A percentile compares a stretch with the other conserved stretches of the same genome.
Evolutionary conservation across 305 asterid species (phyloP).

Genomic region (Monarda citriodora): DNA sequence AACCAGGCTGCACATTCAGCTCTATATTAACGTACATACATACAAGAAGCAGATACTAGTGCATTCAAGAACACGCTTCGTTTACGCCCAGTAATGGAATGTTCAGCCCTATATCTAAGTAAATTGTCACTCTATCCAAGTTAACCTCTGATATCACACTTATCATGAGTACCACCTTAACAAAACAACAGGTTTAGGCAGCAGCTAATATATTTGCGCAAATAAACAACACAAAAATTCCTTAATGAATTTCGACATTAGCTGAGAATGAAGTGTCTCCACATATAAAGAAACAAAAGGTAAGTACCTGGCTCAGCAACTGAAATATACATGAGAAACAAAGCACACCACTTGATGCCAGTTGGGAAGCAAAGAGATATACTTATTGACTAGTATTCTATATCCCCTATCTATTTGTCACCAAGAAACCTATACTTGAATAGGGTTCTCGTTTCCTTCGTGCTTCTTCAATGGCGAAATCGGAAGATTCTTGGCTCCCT

Average conservation of each 20-base stretch:
- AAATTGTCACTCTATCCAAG: neutral
- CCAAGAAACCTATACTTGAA: constrained; percentile 35
- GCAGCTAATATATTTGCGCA: constrained; percentile 6
- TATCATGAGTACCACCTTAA: neutral
- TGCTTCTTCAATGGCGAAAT: constrained; percentile 42
- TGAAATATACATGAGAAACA: constrained; percentile 59
- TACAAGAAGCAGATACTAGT: neutral
- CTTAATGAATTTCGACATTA: constrained; percentile 33
- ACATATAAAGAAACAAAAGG: constrained; percentile 14
- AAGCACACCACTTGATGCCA: constrained; percentile 37
- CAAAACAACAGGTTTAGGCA: constrained; percentile 1
- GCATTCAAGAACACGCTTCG: neutral
- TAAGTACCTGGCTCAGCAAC: constrained; percentile 30
- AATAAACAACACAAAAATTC: constrained; percentile 8
- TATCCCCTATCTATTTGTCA: constrained; percentile 26
- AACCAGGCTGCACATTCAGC: neutral
- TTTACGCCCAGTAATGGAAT: no score
- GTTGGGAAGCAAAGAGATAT: constrained; percentile 40
- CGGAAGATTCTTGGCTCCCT: constrained; percentile 30
- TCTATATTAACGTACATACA: no score
- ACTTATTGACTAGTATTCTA: constrained; percentile 45
- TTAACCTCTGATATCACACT: constrained; percentile 1
- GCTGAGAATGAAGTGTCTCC: constrained; percentile 44
- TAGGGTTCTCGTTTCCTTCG: constrained; percentile 43
- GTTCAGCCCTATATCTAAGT: neutral